A percentile compares a stretch with the other conserved stretches of the same genome.
Evolutionary conservation across 331 rosid genomes (phyloP).

Genomic region (Quercus phellos): DNA sequence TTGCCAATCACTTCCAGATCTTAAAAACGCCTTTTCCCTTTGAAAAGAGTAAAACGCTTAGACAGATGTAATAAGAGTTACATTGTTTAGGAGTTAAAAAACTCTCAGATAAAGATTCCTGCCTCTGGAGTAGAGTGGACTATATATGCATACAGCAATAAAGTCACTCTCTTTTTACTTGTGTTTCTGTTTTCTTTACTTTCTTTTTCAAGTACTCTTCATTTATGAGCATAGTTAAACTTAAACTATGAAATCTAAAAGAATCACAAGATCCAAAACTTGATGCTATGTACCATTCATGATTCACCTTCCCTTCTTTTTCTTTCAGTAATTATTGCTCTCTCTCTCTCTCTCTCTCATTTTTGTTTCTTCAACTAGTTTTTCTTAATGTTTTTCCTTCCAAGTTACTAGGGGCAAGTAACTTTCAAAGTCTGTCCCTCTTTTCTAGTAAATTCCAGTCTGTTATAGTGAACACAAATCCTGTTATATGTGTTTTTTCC

Average conservation of each 20-base stretch:
- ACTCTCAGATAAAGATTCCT: constrained; percentile 14
- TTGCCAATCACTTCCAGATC: constrained; percentile 20
- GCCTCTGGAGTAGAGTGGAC: constrained; percentile 1
- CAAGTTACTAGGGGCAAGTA: too few relatives aligned
- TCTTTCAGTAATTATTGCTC: constrained; percentile 36
- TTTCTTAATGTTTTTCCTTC: background rate
- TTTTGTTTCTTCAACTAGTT: background rate
- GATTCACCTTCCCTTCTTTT: constrained; percentile 23
- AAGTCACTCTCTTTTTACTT: constrained; percentile 22
- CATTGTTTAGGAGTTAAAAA: constrained; percentile 1
- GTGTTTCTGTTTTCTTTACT: constrained; percentile 21
- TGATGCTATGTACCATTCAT: constrained; percentile 25
- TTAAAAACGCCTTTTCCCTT: constrained; percentile 10
- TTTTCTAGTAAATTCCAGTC: too few relatives aligned
- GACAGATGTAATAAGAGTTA: constrained; percentile 10
- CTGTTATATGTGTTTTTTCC: too few relatives aligned
- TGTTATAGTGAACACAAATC: too few relatives aligned
- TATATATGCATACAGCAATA: constrained; percentile 23
- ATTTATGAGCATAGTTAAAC: constrained; percentile 14
- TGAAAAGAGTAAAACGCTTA: constrained; percentile 17
- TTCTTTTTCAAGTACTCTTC: constrained; percentile 16
- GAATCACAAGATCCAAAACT: constrained; percentile 36
- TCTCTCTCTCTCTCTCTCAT: background rate
- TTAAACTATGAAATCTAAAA: constrained; percentile 5
- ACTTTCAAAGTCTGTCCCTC: too few relatives aligned